These are phyloP conservation scores for Mycogone perniciosa DNA, from an alignment of 2,329 filamentous ascomycete species.

Conservation along the genomic window DNA sequence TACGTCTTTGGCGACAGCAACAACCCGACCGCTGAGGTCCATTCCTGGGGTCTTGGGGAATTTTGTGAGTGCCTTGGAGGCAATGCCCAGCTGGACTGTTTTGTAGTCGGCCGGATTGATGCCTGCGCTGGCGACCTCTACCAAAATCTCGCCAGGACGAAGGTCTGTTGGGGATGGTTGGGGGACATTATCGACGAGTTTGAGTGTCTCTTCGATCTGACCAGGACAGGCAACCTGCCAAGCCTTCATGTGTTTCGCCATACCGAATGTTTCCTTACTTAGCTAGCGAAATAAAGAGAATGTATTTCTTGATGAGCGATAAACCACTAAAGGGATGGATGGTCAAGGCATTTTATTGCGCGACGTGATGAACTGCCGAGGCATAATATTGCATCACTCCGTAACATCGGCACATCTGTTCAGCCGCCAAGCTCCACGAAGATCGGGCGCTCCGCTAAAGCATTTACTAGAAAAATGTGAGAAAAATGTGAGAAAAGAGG, in stretches of 20 bases:
- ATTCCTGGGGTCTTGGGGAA: slow-evolving; percentile 40
- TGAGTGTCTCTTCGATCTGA: slow-evolving; percentile 18
- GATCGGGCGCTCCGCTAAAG: no score
- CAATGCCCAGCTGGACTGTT: slow-evolving; percentile 33
- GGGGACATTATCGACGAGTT: slow-evolving; percentile 14
- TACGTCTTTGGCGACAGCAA: slow-evolving; percentile 24
- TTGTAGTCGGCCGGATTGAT: slow-evolving; percentile 49
- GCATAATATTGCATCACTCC: no score
- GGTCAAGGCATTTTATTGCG: no score
- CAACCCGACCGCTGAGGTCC: slow-evolving; percentile 47
- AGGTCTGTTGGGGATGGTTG: slow-evolving; percentile 1
- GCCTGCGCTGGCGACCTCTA: slow-evolving; percentile 36
- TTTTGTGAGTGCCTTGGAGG: slow-evolving; percentile 24
- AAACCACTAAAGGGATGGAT: no score
- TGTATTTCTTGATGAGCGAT: no score
- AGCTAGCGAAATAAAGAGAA: no score
- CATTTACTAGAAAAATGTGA: no score
- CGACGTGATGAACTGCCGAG: no score
- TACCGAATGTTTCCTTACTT: neutral
- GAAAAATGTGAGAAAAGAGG: no score
- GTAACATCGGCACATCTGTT: no score
- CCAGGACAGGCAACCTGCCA: slow-evolving; percentile 25
- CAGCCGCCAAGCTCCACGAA: no score
- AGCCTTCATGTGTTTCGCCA: slow-evolving; percentile 22
- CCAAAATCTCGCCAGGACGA: slow-evolving; percentile 28